phyloP scores from a whole-genome alignment of 2,329 filamentous ascomycete species.

The Xylariaceae sp. region DNA sequence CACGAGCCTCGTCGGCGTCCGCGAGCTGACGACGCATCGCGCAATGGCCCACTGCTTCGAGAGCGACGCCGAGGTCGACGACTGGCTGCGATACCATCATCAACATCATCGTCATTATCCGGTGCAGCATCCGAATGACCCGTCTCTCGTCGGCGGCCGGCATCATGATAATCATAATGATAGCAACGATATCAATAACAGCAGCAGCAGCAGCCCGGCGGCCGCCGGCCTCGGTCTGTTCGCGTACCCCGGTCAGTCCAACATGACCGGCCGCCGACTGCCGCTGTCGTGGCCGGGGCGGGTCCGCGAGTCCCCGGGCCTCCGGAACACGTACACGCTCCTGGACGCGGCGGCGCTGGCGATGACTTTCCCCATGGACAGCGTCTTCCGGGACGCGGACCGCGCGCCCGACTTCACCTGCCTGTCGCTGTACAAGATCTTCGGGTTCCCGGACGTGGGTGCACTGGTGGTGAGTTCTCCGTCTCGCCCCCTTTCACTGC shows the following conservation, averaged over 20 bases:
- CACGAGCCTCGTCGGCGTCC: slow-evolving; percentile 60
- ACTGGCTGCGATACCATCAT: slow-evolving; percentile 35
- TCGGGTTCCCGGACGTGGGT: slow-evolving; percentile 59
- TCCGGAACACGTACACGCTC: slow-evolving; percentile 42
- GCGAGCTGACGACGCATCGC: slow-evolving; percentile 55
- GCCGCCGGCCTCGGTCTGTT: slow-evolving; percentile 38
- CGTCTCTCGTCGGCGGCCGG: too few species aligned
- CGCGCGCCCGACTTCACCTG: slow-evolving; percentile 53
- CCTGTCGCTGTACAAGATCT: slow-evolving; percentile 59
- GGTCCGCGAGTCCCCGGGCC: slow-evolving; percentile 23
- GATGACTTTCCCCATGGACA: slow-evolving; percentile 51
- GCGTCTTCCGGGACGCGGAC: slow-evolving; percentile 39
- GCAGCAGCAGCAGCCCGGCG: too few species aligned
- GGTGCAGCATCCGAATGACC: too few species aligned
- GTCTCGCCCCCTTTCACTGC: too few species aligned
- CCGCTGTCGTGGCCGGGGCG: slow-evolving; percentile 47
- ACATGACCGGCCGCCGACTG: slow-evolving; percentile 58
- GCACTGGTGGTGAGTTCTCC: slow-evolving; percentile 52
- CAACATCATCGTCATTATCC: too few species aligned
- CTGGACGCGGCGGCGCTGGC: slow-evolving; percentile 57
- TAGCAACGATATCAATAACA: too few species aligned
- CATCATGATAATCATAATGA: too few species aligned
- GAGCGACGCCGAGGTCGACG: slow-evolving; percentile 43
- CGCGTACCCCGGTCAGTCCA: slow-evolving; percentile 62
- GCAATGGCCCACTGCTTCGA: slow-evolving; percentile 50